Base-by-base conservation (phyloP, 1,284 basidiomycete species). In the Malassezia sympodialis region DNA sequence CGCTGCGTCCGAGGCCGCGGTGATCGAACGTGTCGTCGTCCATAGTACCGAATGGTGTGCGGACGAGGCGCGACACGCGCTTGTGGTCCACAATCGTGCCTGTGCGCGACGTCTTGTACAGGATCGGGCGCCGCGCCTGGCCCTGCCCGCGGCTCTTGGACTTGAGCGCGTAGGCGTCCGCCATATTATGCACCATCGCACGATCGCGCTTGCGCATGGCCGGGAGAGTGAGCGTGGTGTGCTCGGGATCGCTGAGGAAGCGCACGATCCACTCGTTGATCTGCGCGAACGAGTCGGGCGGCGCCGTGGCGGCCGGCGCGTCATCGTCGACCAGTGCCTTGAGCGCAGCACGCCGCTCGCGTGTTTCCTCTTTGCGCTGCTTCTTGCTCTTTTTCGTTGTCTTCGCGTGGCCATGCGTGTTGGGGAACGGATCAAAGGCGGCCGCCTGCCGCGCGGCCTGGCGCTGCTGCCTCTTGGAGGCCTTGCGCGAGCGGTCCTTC, bases 351-450 rank as follows among this genome's bases (percentile, higher is more conserved):
- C 65, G 59, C 40, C 51, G 58, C 49, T 60, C 60, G 11, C 58
- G 53, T 40, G 63, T 66, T 34, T 62, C 64, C 10, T 59, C 55
- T 14, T 61, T 56, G 32, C 62, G 55, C 27, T 49, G 60, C 37
- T 63, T 59, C 56, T 69, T 71, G 44, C 49, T 55, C 41, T 49
- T 44, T 52, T 65, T 66, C 31, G 48, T 59, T n/a, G 56, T 54
- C 43, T 66, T 65, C 27, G 59, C 59, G 39, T 59, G 58, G 26
- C 65, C 66, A 42, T 71, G 66, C 15, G 69, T 68, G 51, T 65
- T 65, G 39, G 67, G 63, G 65, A 65, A 70, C 1, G 75, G 76
- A 46, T 81, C 78, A 14, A 84, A 76, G 24, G 80, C 80, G 2
- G 80, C 82, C 3, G 75, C 73, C 23, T 78, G 67, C 8, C 81